These are phyloP conservation scores for Salisapilia sapeloensis DNA, from an alignment of 352 stramenopile species.

Conservation along the genomic window DNA sequence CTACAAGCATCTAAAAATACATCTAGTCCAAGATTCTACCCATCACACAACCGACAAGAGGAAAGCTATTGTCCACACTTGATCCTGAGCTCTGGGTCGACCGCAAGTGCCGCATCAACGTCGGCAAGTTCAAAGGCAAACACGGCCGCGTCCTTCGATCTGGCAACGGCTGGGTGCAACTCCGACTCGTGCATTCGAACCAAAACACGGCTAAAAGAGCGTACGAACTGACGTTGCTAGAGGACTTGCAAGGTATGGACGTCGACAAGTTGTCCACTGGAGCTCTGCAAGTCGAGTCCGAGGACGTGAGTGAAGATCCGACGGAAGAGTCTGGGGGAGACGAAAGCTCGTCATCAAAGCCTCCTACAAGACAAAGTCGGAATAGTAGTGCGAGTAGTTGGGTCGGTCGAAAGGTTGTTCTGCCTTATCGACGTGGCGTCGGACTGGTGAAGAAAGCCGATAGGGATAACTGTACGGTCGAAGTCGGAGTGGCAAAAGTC, in stretches of 20 bases:
- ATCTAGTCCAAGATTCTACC: no score
- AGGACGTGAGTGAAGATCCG: conserved; percentile 20
- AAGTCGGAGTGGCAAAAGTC: conserved; percentile 47
- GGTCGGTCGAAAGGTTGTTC: conserved; percentile 72
- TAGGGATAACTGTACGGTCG: conserved; percentile 72
- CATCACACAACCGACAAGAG: conserved; percentile 20
- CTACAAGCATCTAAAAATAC: no score
- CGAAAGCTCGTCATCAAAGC: no score
- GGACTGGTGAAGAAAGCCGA: conserved; percentile 74
- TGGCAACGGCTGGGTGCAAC: conserved; percentile 79
- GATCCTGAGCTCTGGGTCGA: conserved; percentile 83
- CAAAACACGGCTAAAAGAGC: conserved; percentile 77
- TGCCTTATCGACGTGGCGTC: conserved; percentile 56
- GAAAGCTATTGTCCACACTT: conserved; percentile 51
- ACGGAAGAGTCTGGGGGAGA: conserved; percentile 43
- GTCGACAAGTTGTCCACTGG: conserved; percentile 67
- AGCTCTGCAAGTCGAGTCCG: conserved; percentile 31
- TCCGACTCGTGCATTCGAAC: conserved; percentile 65
- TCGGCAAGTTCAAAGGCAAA: conserved; percentile 74
- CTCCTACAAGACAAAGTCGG: no score
- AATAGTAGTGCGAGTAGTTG: conserved; percentile 29
- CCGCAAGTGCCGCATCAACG: conserved; percentile 72
- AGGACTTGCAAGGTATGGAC: conserved; percentile 69
- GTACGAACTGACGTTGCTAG: conserved; percentile 73
- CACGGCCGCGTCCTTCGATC: conserved; percentile 62